Base-by-base conservation (phyloP, 176 grass and related monocot genomes). In the Musa itinerans region DNA sequence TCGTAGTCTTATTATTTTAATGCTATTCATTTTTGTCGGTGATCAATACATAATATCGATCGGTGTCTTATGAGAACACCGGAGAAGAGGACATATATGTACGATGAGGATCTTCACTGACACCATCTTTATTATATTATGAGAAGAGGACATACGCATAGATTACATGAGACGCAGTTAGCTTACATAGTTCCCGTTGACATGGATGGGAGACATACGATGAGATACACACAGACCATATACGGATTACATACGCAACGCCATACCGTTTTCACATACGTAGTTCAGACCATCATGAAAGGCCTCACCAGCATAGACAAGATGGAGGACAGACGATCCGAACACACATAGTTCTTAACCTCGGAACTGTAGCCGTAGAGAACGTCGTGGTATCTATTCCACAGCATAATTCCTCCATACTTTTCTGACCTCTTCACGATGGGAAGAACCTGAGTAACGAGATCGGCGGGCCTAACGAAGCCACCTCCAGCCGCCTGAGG, bases 361-460 rank as follows among this genome's bases (percentile, higher is more conserved):
- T 83, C 78, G 57, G 1, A 2, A 75, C 86, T 89, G 78, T 87
- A 92, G 52, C n/a, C 75, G 67, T 83, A 77, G 22, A 12, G 71
- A 65, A 12, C 52, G 70, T 92, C 92, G 65, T 58, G 63, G 75
- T 15, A 86, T 25, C 89, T 81, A 69, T 16, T 75, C 87, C 87
- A 96, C 23, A 96, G 9, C 92, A 96, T 96, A 49, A 96, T 85
- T 25, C 88, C 92, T 1, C 84, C 86, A 17, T 85, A 96, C 2
- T 80, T 87, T 6, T 59, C 24, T 6, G 72, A 13, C 20, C 14
- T 10, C 26, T 57, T 23, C 17, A 89, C 54, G 20, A 1, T 71
- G 2, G 92, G 87, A 74, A 96, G 12, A 74, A 87, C 86, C 71
- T n/a, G 15, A 4, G 52, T 73, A 15, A 21, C 87, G 2, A 92